Evolutionary conservation across 2,329 filamentous ascomycete species (phyloP), one percentile per base, ranked within the genome.

Genomic region (Beauveria brongniartii): DNA sequence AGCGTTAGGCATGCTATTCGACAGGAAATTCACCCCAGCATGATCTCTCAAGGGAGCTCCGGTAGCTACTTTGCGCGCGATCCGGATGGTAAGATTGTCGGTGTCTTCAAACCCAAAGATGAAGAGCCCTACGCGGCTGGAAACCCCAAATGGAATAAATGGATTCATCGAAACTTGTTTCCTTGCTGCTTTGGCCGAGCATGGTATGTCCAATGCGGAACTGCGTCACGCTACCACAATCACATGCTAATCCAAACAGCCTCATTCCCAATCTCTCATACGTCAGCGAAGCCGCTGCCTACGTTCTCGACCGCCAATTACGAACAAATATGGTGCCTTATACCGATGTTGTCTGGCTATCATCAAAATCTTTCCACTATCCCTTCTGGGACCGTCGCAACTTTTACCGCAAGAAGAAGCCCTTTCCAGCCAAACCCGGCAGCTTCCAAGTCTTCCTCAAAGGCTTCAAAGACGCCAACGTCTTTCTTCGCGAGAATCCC

Each of bases 131-230:
- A 97, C 71, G 94, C 94, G 1, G 94, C 91, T 37, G 89, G 91
- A 67, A 99, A 99, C 71, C 94, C 94, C 6, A 99, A 99, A 73
- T 97, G 93, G 93, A 97, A 95, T 68, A 99, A 99, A 76, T 99
- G 94, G 94, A 92, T 99, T 77, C 94, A 99, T 74, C 83, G 94
- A 65, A 99, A 99, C 72, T 73, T 99, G 65, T 97, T 99, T 68
- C 94, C 94, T 9, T 99, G 95, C 77, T 97, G 91, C 74, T 99
- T 99, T 69, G 94, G 94, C 20, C 82, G 94, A 69, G 92, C 93
- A 51, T 97, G 92, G 83, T 86, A 73, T 58, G 80, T 72, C 40
- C 5, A 59, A n/a, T 30, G n/a, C 66, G 22, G 28, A 28, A 34
- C 20, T n/a, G 51, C 22, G 14, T 37, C 6, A 40, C 40, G 5